These are phyloP conservation scores for Hyaloscypha finlandica DNA, from an alignment of 495 filamentous ascomycete genomes.

Conservation along the genomic window DNA sequence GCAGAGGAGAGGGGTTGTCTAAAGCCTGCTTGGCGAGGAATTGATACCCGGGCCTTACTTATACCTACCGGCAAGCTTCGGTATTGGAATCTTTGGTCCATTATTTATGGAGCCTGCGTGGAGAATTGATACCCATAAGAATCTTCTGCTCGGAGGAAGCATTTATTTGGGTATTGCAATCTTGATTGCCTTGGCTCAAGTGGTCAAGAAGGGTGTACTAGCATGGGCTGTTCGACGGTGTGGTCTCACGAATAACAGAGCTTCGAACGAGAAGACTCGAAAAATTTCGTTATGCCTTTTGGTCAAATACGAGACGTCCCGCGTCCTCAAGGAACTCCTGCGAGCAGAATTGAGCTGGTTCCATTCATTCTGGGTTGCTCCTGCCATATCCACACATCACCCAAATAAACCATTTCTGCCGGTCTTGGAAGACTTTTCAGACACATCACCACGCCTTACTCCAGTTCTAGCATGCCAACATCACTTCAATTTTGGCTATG, in stretches of 20 bases:
- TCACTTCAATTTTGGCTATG: slow-evolving; percentile 40
- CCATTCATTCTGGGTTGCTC: slow-evolving; percentile 23
- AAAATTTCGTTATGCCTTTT: too few relatives aligned
- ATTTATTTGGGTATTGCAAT: too few relatives aligned
- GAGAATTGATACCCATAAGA: background rate
- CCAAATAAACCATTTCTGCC: slow-evolving; percentile 7
- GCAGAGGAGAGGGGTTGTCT: slow-evolving; percentile 25
- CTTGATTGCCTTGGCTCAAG: too few relatives aligned
- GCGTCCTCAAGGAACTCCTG: too few relatives aligned
- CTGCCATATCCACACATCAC: slow-evolving; percentile 25
- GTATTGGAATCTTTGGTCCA: background rate
- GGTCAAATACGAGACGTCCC: too few relatives aligned
- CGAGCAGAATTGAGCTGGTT: background rate
- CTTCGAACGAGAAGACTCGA: too few relatives aligned
- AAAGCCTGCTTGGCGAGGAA: background rate
- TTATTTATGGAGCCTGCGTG: background rate
- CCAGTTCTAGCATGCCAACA: slow-evolving; percentile 30
- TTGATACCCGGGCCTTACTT: background rate
- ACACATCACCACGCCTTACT: slow-evolving; percentile 18
- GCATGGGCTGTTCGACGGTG: too few relatives aligned
- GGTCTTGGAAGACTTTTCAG: slow-evolving; percentile 10
- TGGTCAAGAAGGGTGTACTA: too few relatives aligned
- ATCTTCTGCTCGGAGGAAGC: background rate
- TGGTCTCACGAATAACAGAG: too few relatives aligned
- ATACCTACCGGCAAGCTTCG: background rate